Evolutionary conservation across 768 basidiomycete species (phyloP).

Genomic region (Cystobasidiopsis lactophilus): DNA sequence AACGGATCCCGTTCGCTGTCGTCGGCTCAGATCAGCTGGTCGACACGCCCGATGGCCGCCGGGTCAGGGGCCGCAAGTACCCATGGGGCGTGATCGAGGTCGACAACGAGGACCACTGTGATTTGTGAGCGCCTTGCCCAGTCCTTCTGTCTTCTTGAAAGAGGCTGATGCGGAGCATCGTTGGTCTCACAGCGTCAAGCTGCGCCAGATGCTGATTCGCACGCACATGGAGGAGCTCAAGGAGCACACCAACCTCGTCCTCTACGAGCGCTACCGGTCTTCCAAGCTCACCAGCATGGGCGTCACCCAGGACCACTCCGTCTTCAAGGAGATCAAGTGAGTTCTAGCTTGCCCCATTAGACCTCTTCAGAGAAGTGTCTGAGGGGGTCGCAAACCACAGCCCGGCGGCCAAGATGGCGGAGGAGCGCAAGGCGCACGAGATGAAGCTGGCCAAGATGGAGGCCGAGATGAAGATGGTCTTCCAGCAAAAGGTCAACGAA

Average conservation of each 20-base stretch:
- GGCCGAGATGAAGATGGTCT: slow-evolving; percentile 99
- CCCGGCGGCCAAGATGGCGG: slow-evolving; percentile 84
- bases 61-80: slow-evolving; percentile 83
- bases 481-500: slow-evolving; percentile 99
- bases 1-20: slow-evolving; percentile 96
- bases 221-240: slow-evolving; percentile 99
- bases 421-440: slow-evolving; percentile 88
- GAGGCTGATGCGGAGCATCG: not conserved
- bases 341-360: slow-evolving; percentile 22
- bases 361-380: not conserved
- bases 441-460: slow-evolving; percentile 98
- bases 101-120: slow-evolving; percentile 97
- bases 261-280: slow-evolving; percentile 96
- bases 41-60: slow-evolving; percentile 59
- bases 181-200: slow-evolving; percentile 41
- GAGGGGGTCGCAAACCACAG: too few species aligned
- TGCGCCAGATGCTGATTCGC: slow-evolving; percentile 95
- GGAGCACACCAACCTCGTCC: slow-evolving; percentile 82
- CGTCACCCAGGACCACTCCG: slow-evolving; percentile 85
- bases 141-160: not conserved
- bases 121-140: slow-evolving; percentile 35
- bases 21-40: slow-evolving; percentile 81
- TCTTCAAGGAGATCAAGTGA: slow-evolving; percentile 99
- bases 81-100: slow-evolving; percentile 99
- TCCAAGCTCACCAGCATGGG: slow-evolving; percentile 95